A percentile compares a stretch with the other conserved stretches of the same genome.
phyloP scores from a whole-genome alignment of 441 rosid genomes.

The Aleurites moluccanus region DNA sequence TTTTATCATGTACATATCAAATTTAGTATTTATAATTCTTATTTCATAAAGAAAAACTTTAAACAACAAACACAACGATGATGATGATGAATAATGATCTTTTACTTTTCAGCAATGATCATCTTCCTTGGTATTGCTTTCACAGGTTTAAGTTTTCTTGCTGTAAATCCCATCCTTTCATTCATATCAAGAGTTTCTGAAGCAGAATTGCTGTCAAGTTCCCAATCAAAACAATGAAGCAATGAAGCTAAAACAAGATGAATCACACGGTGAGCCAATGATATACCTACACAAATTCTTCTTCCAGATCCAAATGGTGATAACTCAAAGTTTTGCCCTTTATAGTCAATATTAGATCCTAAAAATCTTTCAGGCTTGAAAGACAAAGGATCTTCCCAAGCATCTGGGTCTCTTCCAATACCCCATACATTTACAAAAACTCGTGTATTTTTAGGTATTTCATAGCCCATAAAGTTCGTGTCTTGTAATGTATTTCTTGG shows the following conservation, averaged over 20 bases:
- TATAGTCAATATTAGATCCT: slow-evolving; percentile 28
- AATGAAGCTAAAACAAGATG: slow-evolving; percentile 31
- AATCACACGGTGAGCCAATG: slow-evolving; percentile 28
- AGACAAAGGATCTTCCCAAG: slow-evolving; percentile 33
- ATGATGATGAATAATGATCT: too few species aligned
- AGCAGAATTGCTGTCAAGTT: slow-evolving; percentile 12
- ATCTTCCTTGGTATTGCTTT: neutral
- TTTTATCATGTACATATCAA: too few species aligned
- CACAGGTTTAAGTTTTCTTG: neutral
- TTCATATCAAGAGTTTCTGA: neutral
- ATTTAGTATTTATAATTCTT: too few species aligned
- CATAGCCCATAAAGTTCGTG: slow-evolving; percentile 27
- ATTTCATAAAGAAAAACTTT: too few species aligned
- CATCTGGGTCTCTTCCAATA: slow-evolving; percentile 34
- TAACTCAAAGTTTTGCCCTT: slow-evolving; percentile 32
- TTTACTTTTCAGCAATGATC: neutral
- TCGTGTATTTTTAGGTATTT: slow-evolving; percentile 31
- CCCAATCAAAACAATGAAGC: slow-evolving; percentile 35
- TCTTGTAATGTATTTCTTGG: slow-evolving; percentile 24
- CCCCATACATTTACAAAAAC: slow-evolving; percentile 32
- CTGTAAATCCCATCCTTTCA: neutral
- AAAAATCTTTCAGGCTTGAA: slow-evolving; percentile 41
- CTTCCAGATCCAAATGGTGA: slow-evolving; percentile 38
- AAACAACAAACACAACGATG: too few species aligned
- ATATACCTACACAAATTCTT: neutral